phyloP scores from a whole-genome alignment of 2,329 filamentous ascomycete species.

The Colletotrichum theobromicola region DNA sequence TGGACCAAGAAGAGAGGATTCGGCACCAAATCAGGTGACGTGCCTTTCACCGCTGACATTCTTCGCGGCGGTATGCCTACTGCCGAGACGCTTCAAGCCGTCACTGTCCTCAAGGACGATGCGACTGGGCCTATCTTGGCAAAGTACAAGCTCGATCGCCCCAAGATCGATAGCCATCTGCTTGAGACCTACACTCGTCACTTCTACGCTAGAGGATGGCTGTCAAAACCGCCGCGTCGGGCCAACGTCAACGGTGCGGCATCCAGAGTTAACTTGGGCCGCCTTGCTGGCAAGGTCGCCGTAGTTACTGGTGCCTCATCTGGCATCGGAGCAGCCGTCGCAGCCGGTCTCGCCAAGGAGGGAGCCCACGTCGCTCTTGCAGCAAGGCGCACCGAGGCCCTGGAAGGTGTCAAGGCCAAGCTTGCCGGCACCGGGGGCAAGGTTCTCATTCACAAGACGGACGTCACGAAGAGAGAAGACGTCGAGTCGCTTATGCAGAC shows the following conservation, averaged over 20 bases:
- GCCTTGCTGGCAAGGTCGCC: constrained; percentile 72
- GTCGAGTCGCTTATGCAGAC: constrained; percentile 70
- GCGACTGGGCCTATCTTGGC: constrained; percentile 66
- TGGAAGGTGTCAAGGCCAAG: constrained; percentile 70
- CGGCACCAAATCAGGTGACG: constrained; percentile 65
- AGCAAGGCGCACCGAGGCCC: constrained; percentile 71
- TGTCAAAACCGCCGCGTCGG: constrained; percentile 65
- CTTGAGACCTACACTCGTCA: constrained; percentile 80
- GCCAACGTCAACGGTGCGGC: constrained; percentile 31
- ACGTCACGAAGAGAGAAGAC: constrained; percentile 71
- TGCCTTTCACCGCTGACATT: constrained; percentile 79
- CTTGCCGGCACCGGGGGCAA: constrained; percentile 62
- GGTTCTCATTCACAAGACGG: constrained; percentile 72
- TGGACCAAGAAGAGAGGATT: constrained; percentile 75
- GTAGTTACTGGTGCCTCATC: constrained; percentile 82
- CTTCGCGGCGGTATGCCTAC: constrained; percentile 82
- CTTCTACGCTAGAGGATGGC: constrained; percentile 82
- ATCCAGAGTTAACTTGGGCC: constrained; percentile 48
- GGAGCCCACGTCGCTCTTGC: constrained; percentile 76
- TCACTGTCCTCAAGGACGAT: constrained; percentile 76
- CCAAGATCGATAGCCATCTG: constrained; percentile 72
- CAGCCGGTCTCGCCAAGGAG: constrained; percentile 70
- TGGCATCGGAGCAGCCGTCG: constrained; percentile 79
- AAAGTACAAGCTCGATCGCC: constrained; percentile 61
- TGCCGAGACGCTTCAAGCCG: constrained; percentile 71